A percentile compares a stretch with the other conserved stretches of the same genome.
These are phyloP conservation scores for Hirschfeldia incana DNA, from an alignment of 345 rosid genomes.

Conservation along the genomic window DNA sequence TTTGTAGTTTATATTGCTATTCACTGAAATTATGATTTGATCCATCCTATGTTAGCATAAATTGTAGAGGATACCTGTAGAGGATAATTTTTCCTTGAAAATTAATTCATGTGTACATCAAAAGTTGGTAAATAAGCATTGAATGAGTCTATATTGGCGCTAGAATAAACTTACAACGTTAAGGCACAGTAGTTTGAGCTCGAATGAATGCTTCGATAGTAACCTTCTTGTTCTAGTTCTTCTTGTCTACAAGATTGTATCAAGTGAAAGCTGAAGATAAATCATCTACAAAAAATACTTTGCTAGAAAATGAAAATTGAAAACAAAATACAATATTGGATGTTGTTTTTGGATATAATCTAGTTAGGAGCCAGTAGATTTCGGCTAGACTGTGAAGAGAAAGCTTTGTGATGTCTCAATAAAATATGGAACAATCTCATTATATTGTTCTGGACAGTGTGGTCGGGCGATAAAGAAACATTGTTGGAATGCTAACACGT, in stretches of 20 bases:
- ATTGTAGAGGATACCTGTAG: neutral
- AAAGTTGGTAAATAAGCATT: neutral
- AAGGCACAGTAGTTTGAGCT: neutral
- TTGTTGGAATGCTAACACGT: too few species aligned
- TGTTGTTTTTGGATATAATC: neutral
- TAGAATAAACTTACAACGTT: neutral
- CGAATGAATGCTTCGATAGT: neutral
- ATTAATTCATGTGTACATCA: neutral
- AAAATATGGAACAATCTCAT: neutral
- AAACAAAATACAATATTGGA: neutral
- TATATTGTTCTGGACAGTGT: neutral
- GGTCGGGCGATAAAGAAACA: too few species aligned
- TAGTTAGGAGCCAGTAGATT: neutral
- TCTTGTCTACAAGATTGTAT: neutral
- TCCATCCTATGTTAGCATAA: neutral
- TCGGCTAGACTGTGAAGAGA: neutral
- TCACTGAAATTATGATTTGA: neutral
- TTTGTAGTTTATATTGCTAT: neutral
- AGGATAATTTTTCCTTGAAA: neutral
- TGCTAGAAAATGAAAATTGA: neutral
- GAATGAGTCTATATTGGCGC: neutral
- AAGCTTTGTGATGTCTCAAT: neutral
- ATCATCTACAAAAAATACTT: neutral
- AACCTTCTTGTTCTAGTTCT: too few species aligned
- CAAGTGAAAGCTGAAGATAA: neutral